Evolutionary conservation across 257 asterid species (phyloP), one percentile per base, ranked within the genome.

Genomic region (Prunella vulgaris): DNA sequence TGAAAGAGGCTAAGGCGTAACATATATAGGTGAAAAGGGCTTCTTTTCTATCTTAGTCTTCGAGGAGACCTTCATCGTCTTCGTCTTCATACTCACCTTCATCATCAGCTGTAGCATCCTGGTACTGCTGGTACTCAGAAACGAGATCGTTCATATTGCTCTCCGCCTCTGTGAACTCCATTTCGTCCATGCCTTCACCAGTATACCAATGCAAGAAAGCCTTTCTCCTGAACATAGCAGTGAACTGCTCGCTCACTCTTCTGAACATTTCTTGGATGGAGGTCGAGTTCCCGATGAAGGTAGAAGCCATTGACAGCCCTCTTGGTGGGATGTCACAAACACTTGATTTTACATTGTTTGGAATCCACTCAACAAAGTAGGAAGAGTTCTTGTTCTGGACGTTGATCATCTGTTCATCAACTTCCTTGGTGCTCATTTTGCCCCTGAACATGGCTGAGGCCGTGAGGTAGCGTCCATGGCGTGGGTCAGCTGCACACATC

Each of bases 151-250:
- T 90, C 96, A 90, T 88, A 68, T 88, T 90, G 81, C 95, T 90
- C 84, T 90, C 95, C 0, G 97, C 97, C 77, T 90, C 91, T 0
- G 93, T 90, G 76, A 90, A 90, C 79, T 90, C 97, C 95, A 90
- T 87, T 33, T 90, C 95, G 2, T 90, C 93, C 97, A 87, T 90
- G 1, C 96, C 93, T 66, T 90, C 96, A 1, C 96, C 96, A 0
- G 95, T 90, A 28, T 90, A 90, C 96, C 95, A 90, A 44, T 90
- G 97, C 93, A 90, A 84, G 89, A 90, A 90, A 80, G 97, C 97
- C 74, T 90, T 90, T 70, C 97, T 81, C 87, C 97, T 83, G 70
- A 87, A 90, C 97, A 87, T 90, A 33, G 95, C 97, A n/a, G 97
- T 90, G 60, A 90, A 90, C 79, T 90, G 97, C 79, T 90, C 97